Evolutionary conservation across 208 protist species (phyloP), one percentile per base, ranked within the genome.

Genomic region (Leptomonas seymouri): DNA sequence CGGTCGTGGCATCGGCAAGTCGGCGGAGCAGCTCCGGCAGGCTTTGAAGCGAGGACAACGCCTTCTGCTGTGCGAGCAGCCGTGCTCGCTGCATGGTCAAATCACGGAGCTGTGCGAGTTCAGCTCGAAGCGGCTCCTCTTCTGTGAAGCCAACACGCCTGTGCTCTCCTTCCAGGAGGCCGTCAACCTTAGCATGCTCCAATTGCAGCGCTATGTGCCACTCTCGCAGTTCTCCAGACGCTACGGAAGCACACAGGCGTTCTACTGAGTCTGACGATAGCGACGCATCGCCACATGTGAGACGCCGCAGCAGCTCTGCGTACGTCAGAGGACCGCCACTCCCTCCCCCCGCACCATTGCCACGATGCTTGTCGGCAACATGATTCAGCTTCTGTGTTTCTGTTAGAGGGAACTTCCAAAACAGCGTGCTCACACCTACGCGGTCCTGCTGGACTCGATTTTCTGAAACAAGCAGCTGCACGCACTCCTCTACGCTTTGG

Each of bases 401-500:
- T 1, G 89, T 91, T 7, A 71, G 74, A 0, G 88, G 81, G 67
- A 96, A 96, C 20, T 77, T 53, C 91, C 91, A 96, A 55, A 87
- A 87, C n/a, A 96, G 76, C 20, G 85, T 89, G 66, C 87, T 69
- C 16, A 92, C 76, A 34, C 91, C 91, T 6, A 96, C 64, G 55
- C 87, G 85, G 15, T 93, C 90, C 46, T 91, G 78, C n/a, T 71
- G 41, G 0, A 96, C 74, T 20, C 80, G 80, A 14, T 75, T 62
- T 57, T 96, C 88, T 0, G 91, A 81, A 34, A 92, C 88, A 39
- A 96, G 80, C 9, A 92, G 42, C 66, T 91, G 85, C 16, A 96
- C 59, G 63, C 84, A 90, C 78, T 94, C 86, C 67, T 93, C 85
- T 21, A 96, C 71, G 53, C 85, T 92, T 45, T 96, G 91, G 46